Evolutionary conservation across 2,329 filamentous ascomycete species (phyloP).

Genomic region (Graphilbum fragrans): DNA sequence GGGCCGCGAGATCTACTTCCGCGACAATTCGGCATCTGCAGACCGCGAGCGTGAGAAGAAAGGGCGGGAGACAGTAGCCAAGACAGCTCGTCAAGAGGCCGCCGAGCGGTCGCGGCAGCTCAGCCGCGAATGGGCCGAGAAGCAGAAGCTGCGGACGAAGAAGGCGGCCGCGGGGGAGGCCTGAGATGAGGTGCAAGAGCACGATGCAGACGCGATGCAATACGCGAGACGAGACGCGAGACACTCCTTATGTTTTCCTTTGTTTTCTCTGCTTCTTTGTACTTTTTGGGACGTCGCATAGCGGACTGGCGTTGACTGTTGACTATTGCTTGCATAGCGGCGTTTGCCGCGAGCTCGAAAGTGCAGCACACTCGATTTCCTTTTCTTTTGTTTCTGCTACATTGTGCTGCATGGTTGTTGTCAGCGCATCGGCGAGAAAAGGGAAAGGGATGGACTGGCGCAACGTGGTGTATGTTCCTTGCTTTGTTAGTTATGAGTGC

Average conservation of each 20-base stretch:
- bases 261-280: not conserved
- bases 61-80: constrained; percentile 41
- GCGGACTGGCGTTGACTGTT: not conserved
- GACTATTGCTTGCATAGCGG: not conserved
- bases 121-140: constrained; percentile 50
- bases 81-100: constrained; percentile 43
- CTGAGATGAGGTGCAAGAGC: too few relatives aligned
- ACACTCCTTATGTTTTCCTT: not conserved
- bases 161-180: constrained; percentile 1
- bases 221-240: too few relatives aligned
- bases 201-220: too few relatives aligned
- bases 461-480: too few relatives aligned
- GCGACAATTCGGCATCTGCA: constrained; percentile 34
- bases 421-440: too few relatives aligned
- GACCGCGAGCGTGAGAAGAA: constrained; percentile 40
- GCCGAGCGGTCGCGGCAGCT: constrained; percentile 47
- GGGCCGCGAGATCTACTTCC: constrained; percentile 39
- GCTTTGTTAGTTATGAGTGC: too few relatives aligned
- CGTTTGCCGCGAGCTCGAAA: too few relatives aligned
- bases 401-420: too few relatives aligned
- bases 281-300: not conserved
- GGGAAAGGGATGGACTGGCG: too few relatives aligned
- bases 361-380: too few relatives aligned
- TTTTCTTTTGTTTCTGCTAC: too few relatives aligned
- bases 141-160: constrained; percentile 10